Base-by-base conservation (phyloP, 306 rosid genomes). In the Luffa aegyptiaca region DNA sequence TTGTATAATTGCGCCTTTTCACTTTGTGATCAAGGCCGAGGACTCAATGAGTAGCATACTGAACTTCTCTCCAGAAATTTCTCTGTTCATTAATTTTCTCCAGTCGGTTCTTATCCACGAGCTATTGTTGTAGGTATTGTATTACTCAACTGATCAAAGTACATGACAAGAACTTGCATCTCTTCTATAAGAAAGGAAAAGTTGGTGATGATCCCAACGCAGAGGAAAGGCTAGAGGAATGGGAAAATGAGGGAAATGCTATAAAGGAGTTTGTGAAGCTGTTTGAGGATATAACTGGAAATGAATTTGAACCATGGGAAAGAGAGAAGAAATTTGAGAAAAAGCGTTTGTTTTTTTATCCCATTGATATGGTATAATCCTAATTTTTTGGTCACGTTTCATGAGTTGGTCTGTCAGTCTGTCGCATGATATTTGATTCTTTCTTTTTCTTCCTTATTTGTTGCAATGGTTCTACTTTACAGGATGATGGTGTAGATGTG, bases 401-500 rank as follows among this genome's bases (percentile, higher is more conserved):
- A 48, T 36, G 8, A 18, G 46, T 11, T 81, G 46, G 20, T 48
- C 12, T 4, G 37, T 8, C 16, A 55, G 20, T 48, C 12, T 4
- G 37, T 8, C 16, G 45, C 1, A 37, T 20, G 18, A 31, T 65
- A 37, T 37, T 31, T 3, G 39, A 59, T 59, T 26, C 12, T 2
- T 36, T 0, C 5, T 5, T 37, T 1, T 66, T 9, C 1, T 0
- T 4, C 5, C 6, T 52, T 37, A 7, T 33, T 9, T 21, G 37
- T 12, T 49, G 52, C 53, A 45, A 66, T 57, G 80, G 21, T 4
- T 41, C 20, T 31, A 61, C 68, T 61, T 61, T 13, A 62, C 77
- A 92, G 98, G 97, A 84, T 74, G 97, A 92, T 78, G 98, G 94
- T 65, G 88, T 94, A 14, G 98, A 95, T 84, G 98, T 91, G 48